Conservation (phyloP, 306 rosid species). For the Begonia masoniana region DNA sequence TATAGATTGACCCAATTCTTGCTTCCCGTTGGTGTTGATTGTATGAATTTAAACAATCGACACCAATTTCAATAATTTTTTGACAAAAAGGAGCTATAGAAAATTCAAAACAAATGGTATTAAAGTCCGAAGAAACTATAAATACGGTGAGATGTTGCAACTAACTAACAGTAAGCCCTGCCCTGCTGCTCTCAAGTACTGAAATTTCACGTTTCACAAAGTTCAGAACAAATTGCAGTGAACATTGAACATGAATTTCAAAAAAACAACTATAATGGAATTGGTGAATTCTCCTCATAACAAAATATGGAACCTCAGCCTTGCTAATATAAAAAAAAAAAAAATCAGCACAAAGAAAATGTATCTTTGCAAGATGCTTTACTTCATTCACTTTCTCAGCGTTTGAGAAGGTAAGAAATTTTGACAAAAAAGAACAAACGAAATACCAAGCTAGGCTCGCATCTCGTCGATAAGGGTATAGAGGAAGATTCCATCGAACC, state of each 20-base stretch:
- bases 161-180: slow-evolving; percentile 71
- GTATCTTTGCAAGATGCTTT: neutral
- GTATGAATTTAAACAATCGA: no score
- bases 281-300: no score
- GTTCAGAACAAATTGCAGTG: neutral
- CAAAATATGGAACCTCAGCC: no score
- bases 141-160: slow-evolving; percentile 6
- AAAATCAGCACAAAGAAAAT: neutral
- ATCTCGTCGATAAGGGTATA: slow-evolving; percentile 28
- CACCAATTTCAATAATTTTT: no score
- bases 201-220: slow-evolving; percentile 1
- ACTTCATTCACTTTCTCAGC: slow-evolving; percentile 1
- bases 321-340: neutral
- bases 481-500: slow-evolving; percentile 32
- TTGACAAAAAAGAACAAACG: neutral
- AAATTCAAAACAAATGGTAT: no score
- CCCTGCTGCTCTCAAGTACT: slow-evolving; percentile 70
- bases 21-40: no score
- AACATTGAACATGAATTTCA: neutral
- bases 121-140: slow-evolving; percentile 1
- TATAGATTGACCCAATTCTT: no score
- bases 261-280: neutral
- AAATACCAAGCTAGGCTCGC: slow-evolving; percentile 28
- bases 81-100: no score
- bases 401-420: neutral